These are phyloP conservation scores for Periglandula ipomoeae DNA, from an alignment of 2,329 filamentous ascomycete species.

Conservation along the genomic window DNA sequence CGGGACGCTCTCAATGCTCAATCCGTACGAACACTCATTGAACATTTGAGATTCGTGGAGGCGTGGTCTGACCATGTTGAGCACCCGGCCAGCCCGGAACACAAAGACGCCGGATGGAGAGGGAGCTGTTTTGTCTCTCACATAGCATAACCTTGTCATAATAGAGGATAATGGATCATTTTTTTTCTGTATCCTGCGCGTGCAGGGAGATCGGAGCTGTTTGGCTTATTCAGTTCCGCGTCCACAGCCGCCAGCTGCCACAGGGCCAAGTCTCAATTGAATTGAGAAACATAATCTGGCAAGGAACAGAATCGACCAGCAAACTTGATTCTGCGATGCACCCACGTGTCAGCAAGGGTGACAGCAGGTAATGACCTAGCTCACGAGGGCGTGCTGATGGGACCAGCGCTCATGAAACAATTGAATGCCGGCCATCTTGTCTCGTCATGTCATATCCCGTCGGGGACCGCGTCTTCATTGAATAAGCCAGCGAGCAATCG, in stretches of 20 bases:
- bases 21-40: not conserved
- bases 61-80: not conserved
- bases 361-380: not conserved
- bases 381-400: too few species aligned
- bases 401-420: not conserved
- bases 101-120: too few species aligned
- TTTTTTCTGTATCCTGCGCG: not conserved
- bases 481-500: too few species aligned
- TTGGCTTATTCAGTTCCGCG: too few species aligned
- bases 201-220: not conserved
- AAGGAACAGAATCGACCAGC: not conserved
- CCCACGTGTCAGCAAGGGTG: not conserved
- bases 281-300: too few species aligned
- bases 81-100: not conserved
- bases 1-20: not conserved
- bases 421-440: not conserved
- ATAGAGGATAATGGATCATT: too few species aligned
- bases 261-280: too few species aligned
- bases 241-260: too few species aligned
- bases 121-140: too few species aligned
- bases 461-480: too few species aligned
- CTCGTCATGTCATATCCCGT: too few species aligned
- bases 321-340: not conserved
- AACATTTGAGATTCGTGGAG: not conserved
- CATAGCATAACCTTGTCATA: too few species aligned